Evolutionary conservation across 805 yeast species (phyloP), one percentile per base, ranked within the genome.

Genomic region (Wickerhamomyces pijperi): DNA sequence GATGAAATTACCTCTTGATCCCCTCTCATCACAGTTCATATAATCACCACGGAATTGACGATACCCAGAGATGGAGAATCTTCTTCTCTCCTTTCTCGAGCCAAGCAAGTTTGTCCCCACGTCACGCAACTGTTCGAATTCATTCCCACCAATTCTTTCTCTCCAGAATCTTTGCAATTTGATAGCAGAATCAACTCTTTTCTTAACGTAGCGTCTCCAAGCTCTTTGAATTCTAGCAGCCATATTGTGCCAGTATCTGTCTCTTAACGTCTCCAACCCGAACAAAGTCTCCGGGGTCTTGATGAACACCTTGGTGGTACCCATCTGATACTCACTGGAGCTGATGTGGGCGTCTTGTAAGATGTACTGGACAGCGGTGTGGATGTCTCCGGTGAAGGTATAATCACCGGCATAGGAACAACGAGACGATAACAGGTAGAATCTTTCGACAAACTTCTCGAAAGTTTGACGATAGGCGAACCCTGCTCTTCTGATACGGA

Each of bases 211-310:
- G 51, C 84, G 70, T 65, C 98, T 74, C 84, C 97, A 87, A 3
- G 98, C 97, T 48, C 97, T 76, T 67, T 92, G 99, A 50, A 92
- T 90, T 51, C 94, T 76, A 3, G 95, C 88, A 4, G 98, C 98
- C 94, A 92, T 92, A 50, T 84, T 85, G 54, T 86, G 90, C 97
- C 98, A 92, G 58, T 87, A 92, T 64, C 79, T 82, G 53, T 92
- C 99, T 59, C 97, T 76, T 90, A 90, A 78, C 51, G 85, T 90
- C 62, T 92, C 99, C 42, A 92, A 65, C 0, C 96, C 95, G 58
- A 92, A 92, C 52, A 92, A 67, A 0, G 97, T 90, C 58, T 92
- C 98, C 9, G 98, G 98, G 12, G 94, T 86, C 56, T 92, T 92
- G 61, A 92, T 88, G 59, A 92, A 92, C 5, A 92, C 88, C 59